Evolutionary conservation across 768 basidiomycete genomes (phyloP), one percentile per base, ranked within the genome.

Genomic region (Pluteus cervinus): DNA sequence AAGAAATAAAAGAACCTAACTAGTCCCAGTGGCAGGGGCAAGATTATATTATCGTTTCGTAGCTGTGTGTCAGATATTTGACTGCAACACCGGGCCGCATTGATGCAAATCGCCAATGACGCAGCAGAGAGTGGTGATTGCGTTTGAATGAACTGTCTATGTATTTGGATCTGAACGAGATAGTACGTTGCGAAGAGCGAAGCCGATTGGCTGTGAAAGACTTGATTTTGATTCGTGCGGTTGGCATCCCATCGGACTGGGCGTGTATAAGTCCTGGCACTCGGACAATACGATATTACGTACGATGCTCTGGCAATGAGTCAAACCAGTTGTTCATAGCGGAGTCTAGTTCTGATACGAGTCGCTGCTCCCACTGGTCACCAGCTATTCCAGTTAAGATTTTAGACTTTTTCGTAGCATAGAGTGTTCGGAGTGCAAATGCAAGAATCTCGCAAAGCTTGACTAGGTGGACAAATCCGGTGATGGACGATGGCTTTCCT

Each of bases 81-180:
- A 17, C 70, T 73, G 42, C 75, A 81, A 0, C 81, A 79, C 8
- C 87, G 66, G 1, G 88, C 84, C 1, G 89, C 77, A 39, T 86
- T 68, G 18, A 80, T 70, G 52, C 79, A 86, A 39, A 81, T 81
- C 1, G 80, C 74, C 9, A 81, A 66, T 0, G 78, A 81, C 7
- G 78, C 71, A 38, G 73, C 68, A 2, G 69, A 63, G 12, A 72
- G 48, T 4, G 50, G 35, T 4, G 67, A 61, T 1, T 61, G 55
- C 39, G 62, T 66, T 8, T 60, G 56, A 7, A 87, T 68, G 58
- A 85, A 86, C 0, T 82, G 79, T 8, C 83, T 72, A 52, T 87
- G 82, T 29, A 82, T 65, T 37, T 79, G 65, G 43, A 86, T 85
- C 52, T 79, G 73, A 9, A 70, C 49, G 26, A 76, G 66, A 50